Percentiles rank a stretch among this genome's conserved stretches.
Evolutionary conservation across 495 filamentous ascomycete genomes (phyloP).

Genomic region (Xylaria telfairii): DNA sequence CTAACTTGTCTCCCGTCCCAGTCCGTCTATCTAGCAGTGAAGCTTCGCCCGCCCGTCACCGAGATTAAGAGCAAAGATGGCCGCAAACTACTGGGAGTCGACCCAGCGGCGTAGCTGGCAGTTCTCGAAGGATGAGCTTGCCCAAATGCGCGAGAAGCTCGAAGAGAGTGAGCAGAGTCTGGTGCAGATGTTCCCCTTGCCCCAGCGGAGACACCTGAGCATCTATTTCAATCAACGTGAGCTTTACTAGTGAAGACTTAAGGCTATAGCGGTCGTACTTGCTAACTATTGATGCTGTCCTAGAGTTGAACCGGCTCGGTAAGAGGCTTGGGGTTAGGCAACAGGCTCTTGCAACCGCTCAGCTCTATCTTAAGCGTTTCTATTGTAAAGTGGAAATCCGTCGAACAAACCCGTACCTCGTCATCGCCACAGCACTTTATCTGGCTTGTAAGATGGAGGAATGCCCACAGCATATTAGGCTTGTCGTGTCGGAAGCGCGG

Average conservation of each 20-base stretch:
- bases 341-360: slow-evolving; percentile 92
- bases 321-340: slow-evolving; percentile 82
- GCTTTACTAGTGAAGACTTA: slow-evolving; percentile 31
- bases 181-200: slow-evolving; percentile 79
- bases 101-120: slow-evolving; percentile 90
- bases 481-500: slow-evolving; percentile 85
- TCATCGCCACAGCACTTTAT: slow-evolving; percentile 90
- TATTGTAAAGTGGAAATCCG: slow-evolving; percentile 91
- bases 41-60: too few relatives aligned
- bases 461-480: slow-evolving; percentile 92
- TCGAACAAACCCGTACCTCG: slow-evolving; percentile 90
- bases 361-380: slow-evolving; percentile 92
- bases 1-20: background rate
- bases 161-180: slow-evolving; percentile 73
- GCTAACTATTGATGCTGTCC: slow-evolving; percentile 11
- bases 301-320: slow-evolving; percentile 83
- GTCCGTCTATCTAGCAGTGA: too few relatives aligned
- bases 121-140: slow-evolving; percentile 80
- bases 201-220: slow-evolving; percentile 79
- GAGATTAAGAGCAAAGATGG: slow-evolving; percentile 64
- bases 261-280: background rate
- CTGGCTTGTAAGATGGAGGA: slow-evolving; percentile 99
- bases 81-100: slow-evolving; percentile 96
- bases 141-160: slow-evolving; percentile 71
- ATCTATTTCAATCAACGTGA: slow-evolving; percentile 92